These are phyloP conservation scores for Pyrenopolyporus hunteri DNA, from an alignment of 495 filamentous ascomycete species.

Conservation along the genomic window DNA sequence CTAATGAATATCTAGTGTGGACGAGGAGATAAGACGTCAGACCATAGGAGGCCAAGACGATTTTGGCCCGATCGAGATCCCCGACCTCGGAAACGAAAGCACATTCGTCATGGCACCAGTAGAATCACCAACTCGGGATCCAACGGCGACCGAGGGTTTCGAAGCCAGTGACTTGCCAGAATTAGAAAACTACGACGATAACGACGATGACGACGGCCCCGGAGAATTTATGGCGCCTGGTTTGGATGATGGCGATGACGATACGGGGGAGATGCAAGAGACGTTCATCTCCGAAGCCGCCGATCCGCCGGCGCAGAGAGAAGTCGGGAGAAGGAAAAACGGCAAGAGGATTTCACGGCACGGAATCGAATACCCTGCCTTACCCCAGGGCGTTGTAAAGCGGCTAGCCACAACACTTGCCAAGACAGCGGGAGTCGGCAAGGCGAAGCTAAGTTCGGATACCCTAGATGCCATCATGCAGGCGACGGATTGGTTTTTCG, in stretches of 20 bases:
- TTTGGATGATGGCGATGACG: constrained; percentile 35
- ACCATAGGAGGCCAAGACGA: constrained; percentile 49
- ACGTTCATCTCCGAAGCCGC: constrained; percentile 35
- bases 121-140: constrained; percentile 36
- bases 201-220: constrained; percentile 29
- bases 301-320: constrained; percentile 36
- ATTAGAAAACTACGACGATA: constrained; percentile 39
- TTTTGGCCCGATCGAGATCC: constrained; percentile 53
- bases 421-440: constrained; percentile 63
- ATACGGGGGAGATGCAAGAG: constrained; percentile 28
- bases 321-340: constrained; percentile 50
- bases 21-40: constrained; percentile 45
- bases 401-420: constrained; percentile 75
- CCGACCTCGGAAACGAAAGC: constrained; percentile 51
- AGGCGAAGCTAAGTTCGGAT: constrained; percentile 71
- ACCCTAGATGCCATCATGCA: constrained; percentile 74
- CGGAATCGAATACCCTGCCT: constrained; percentile 75
- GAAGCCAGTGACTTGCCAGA: constrained; percentile 26
- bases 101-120: constrained; percentile 50
- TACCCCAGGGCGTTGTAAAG: constrained; percentile 73
- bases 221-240: constrained; percentile 33
- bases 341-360: constrained; percentile 69
- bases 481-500: constrained; percentile 87
- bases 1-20: constrained; percentile 43
- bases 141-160: constrained; percentile 13